Evolutionary conservation across 441 rosid genomes (phyloP).

Genomic region (Jatropha podagrica): DNA sequence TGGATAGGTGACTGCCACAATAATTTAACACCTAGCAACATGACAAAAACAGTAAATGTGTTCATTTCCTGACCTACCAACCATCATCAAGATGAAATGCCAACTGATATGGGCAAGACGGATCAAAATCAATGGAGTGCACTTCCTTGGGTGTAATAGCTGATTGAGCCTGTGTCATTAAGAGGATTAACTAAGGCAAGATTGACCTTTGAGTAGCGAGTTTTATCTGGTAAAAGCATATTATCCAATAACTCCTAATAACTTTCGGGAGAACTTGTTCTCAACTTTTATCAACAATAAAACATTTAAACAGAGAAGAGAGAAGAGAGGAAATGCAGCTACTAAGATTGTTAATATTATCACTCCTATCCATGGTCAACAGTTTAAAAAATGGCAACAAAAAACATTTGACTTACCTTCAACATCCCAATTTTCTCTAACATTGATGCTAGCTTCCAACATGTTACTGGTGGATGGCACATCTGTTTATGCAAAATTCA

Average conservation of each 20-base stretch:
- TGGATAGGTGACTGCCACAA: neutral
- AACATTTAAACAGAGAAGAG: too few species aligned
- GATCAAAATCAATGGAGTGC: conserved; percentile 78
- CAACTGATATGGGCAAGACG: conserved; percentile 75
- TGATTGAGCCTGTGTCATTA: conserved; percentile 73
- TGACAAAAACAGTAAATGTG: neutral
- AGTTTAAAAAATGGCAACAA: neutral
- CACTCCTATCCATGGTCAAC: neutral
- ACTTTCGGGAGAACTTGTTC: neutral
- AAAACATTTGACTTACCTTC: conserved; percentile 44
- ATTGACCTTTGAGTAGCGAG: neutral
- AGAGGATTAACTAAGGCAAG: neutral
- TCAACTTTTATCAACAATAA: neutral
- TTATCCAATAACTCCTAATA: neutral
- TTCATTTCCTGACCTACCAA: conserved; percentile 56
- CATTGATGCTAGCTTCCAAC: conserved; percentile 66
- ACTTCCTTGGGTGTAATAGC: conserved; percentile 74
- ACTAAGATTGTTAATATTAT: neutral
- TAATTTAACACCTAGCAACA: neutral
- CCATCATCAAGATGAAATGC: conserved; percentile 97
- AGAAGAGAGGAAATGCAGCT: neutral
- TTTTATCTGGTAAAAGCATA: neutral
- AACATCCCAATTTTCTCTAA: conserved; percentile 65
- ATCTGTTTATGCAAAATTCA: conserved; percentile 40
- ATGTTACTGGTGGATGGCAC: conserved; percentile 48